These are phyloP conservation scores for Pueraria montana DNA, from an alignment of 306 rosid species.

Conservation along the genomic window DNA sequence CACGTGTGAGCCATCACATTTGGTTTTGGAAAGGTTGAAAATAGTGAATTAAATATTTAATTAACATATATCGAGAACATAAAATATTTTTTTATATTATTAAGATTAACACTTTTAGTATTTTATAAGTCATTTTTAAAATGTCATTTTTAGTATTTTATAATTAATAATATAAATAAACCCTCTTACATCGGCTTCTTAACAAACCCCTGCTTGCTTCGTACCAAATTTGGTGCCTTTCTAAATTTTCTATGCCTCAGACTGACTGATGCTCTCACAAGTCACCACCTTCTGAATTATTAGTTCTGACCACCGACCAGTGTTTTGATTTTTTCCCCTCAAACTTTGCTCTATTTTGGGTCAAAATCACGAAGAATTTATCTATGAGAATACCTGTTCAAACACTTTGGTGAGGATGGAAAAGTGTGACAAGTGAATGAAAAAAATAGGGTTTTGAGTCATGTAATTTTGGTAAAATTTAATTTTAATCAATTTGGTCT, in stretches of 20 bases:
- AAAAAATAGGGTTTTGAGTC: no score
- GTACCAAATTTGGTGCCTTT: constrained; percentile 26
- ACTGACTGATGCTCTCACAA: background rate
- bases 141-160: background rate
- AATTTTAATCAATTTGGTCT: no score
- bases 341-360: background rate
- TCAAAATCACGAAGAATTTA: background rate
- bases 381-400: background rate
- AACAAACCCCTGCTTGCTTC: background rate
- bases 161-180: background rate
- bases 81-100: no score
- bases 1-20: constrained; percentile 23
- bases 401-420: background rate
- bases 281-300: constrained; percentile 2
- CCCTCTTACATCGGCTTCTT: no score
- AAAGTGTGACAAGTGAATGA: background rate
- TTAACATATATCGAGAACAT: background rate
- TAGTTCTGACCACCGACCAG: constrained; percentile 27
- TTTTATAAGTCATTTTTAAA: background rate
- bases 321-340: background rate
- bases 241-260: background rate
- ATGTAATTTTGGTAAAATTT: no score
- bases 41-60: background rate
- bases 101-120: no score
- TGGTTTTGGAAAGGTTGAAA: constrained; percentile 33